Conservation (phyloP, 2,329 filamentous ascomycete genomes). For the Sclerotinia trifoliorum region DNA sequence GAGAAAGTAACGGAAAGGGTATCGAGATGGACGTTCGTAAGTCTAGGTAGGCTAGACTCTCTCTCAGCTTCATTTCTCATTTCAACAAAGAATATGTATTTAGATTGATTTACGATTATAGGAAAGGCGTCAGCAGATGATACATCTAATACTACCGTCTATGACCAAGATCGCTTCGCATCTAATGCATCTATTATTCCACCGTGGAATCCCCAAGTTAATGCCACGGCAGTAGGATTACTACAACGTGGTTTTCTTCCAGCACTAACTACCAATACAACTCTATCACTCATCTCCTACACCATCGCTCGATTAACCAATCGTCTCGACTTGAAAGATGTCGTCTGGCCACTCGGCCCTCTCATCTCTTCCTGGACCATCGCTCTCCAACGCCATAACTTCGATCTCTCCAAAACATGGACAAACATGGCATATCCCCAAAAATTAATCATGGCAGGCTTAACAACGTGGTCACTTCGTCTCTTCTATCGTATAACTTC, state of each 20-base stretch:
- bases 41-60: background rate
- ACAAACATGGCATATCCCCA: slow-evolving; percentile 22
- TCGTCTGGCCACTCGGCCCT: slow-evolving; percentile 24
- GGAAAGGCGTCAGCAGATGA: slow-evolving; percentile 18
- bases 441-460: slow-evolving; percentile 23
- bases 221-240: slow-evolving; percentile 21
- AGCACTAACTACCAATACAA: slow-evolving; percentile 23
- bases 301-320: slow-evolving; percentile 22
- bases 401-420: slow-evolving; percentile 20
- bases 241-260: slow-evolving; percentile 25
- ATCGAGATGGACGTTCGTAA: slow-evolving; percentile 4
- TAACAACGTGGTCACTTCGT: slow-evolving; percentile 24
- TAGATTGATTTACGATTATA: background rate
- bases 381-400: slow-evolving; percentile 23
- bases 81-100: background rate
- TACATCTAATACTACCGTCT: background rate
- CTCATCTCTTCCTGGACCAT: slow-evolving; percentile 24
- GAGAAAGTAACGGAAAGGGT: slow-evolving; percentile 11
- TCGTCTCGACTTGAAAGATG: slow-evolving; percentile 25
- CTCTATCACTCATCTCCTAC: slow-evolving; percentile 22
- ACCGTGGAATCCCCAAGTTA: slow-evolving; percentile 20
- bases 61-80: background rate
- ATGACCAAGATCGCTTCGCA: slow-evolving; percentile 11
- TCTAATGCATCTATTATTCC: slow-evolving; percentile 12
- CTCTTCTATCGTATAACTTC: slow-evolving; percentile 23